Conservation (phyloP, 2,329 filamentous ascomycete species). For the Karstenula rhodostoma region DNA sequence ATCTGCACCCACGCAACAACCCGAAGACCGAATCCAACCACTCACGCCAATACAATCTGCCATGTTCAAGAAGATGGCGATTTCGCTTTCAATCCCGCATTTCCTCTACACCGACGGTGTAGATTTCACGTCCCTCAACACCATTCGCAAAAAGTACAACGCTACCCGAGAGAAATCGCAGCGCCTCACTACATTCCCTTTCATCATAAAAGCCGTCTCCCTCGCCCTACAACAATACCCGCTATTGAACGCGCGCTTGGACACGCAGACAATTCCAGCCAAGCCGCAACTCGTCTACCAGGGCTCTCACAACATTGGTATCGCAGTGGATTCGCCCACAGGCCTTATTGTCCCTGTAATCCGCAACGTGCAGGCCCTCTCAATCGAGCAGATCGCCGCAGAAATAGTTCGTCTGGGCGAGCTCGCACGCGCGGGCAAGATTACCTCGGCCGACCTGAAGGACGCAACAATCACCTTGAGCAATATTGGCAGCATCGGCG, state of each 20-base stretch:
- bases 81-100: constrained; percentile 88
- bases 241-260: constrained; percentile 85
- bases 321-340: constrained; percentile 91
- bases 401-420: constrained; percentile 78
- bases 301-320: constrained; percentile 89
- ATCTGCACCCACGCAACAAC: constrained; percentile 41
- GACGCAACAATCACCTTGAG: constrained; percentile 95
- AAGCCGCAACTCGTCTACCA: constrained; percentile 82
- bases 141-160: constrained; percentile 79
- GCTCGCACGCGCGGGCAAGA: constrained; percentile 76
- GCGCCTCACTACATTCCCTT: constrained; percentile 87
- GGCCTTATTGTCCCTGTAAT: constrained; percentile 93
- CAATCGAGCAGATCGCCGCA: constrained; percentile 77
- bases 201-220: constrained; percentile 95
- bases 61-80: constrained; percentile 99
- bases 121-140: constrained; percentile 77
- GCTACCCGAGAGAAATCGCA: constrained; percentile 44
- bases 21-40: constrained; percentile 70
- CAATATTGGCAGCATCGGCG: constrained; percentile 95
- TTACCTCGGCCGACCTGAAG: constrained; percentile 76
- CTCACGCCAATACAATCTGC: constrained; percentile 83
- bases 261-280: constrained; percentile 63
- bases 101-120: constrained; percentile 94
- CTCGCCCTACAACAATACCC: constrained; percentile 83
- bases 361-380: constrained; percentile 79